Conservation (phyloP, 139 green algal genomes). For the Closterium sp. region DNA sequence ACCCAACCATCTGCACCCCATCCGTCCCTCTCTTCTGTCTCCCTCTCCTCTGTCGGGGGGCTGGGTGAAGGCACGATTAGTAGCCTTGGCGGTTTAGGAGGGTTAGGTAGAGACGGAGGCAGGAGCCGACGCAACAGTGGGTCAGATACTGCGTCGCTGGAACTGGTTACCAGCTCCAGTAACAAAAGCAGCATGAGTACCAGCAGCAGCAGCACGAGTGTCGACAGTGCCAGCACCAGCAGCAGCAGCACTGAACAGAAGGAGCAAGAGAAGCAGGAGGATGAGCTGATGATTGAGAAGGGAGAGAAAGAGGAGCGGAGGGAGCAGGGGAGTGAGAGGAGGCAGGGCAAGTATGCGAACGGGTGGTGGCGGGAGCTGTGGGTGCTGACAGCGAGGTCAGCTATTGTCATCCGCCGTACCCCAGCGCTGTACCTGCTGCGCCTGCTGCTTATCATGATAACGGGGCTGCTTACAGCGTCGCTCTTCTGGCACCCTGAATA, state of each 20-base stretch:
- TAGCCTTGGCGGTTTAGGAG: too few species aligned
- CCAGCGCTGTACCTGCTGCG: constrained; percentile 48
- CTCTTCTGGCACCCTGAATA: constrained; percentile 30
- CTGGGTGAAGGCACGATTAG: too few species aligned
- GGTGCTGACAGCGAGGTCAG: not conserved
- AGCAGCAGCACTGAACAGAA: too few species aligned
- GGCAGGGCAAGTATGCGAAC: not conserved
- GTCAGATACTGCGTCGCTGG: not conserved
- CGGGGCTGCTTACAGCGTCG: constrained; percentile 21
- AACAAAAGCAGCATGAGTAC: not conserved
- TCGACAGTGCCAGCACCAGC: too few species aligned
- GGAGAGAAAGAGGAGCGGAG: not conserved
- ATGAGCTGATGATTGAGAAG: not conserved
- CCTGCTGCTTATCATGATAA: constrained; percentile 35
- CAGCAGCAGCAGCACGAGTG: not conserved
- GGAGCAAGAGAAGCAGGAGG: too few species aligned
- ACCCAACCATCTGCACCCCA: too few species aligned
- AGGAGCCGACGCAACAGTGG: not conserved
- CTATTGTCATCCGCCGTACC: constrained; percentile 42
- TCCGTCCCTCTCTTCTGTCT: too few species aligned
- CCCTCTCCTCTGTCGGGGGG: too few species aligned
- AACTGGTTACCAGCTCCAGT: not conserved
- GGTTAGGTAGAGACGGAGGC: not conserved
- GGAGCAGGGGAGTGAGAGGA: not conserved
- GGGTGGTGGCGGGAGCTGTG: not conserved